Conservation (phyloP, 176 grass and related monocot species). For the Elaeis guineensis region DNA sequence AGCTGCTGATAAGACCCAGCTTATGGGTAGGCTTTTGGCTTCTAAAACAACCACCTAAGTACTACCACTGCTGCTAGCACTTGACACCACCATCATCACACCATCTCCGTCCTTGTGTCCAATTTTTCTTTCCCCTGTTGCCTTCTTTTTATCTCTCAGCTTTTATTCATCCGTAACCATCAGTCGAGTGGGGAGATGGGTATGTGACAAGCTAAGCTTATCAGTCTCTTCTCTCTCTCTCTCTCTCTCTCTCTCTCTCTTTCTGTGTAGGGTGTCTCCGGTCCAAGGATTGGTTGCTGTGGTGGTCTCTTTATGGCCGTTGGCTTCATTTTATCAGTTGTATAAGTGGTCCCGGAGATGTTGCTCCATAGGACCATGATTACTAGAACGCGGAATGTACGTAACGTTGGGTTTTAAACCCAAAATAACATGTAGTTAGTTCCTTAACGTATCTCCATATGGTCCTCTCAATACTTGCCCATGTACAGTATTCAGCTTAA, state of each 20-base stretch:
- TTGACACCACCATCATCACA: too few relatives aligned
- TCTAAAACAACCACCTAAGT: too few relatives aligned
- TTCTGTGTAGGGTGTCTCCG: neutral
- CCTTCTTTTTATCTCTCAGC: conserved; percentile 21
- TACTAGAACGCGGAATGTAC: conserved; percentile 11
- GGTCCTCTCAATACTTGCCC: too few relatives aligned
- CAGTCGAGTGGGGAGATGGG: conserved; percentile 43
- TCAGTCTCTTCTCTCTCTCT: conserved; percentile 29
- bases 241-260: conserved; percentile 16
- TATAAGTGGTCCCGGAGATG: conserved; percentile 29
- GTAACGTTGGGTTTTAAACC: conserved; percentile 2
- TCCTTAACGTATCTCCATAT: too few relatives aligned
- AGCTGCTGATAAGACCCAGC: too few relatives aligned
- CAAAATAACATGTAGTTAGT: too few relatives aligned
- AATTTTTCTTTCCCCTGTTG: conserved; percentile 8
- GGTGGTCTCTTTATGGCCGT: conserved; percentile 27
- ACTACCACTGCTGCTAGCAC: too few relatives aligned
- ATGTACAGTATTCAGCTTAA: too few relatives aligned
- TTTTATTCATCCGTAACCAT: conserved; percentile 44
- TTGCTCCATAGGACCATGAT: conserved; percentile 3
- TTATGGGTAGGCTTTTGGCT: too few relatives aligned
- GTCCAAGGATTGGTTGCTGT: conserved; percentile 17
- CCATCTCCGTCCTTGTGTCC: conserved; percentile 22
- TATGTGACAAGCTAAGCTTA: conserved; percentile 12
- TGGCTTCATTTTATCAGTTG: conserved; percentile 49